phyloP scores from a whole-genome alignment of 805 yeast species.

The Candida piceae region DNA sequence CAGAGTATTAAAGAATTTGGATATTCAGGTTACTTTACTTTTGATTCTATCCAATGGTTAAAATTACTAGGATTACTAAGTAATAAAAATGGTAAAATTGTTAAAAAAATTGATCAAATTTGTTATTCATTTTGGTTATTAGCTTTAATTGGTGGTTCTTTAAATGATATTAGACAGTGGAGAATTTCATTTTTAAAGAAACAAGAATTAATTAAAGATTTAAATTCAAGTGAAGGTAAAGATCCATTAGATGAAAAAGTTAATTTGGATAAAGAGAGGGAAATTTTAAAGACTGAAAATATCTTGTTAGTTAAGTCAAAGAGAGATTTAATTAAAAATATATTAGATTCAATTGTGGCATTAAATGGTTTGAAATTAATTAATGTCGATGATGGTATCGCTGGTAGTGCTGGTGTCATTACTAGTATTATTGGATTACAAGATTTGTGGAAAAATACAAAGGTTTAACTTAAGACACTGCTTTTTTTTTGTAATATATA shows the following conservation, averaged over 20 bases:
- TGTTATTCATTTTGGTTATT: slow-evolving; percentile 74
- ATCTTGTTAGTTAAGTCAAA: slow-evolving; percentile 38
- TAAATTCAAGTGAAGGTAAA: slow-evolving; percentile 23
- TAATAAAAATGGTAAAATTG: slow-evolving; percentile 22
- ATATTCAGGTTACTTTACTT: slow-evolving; percentile 55
- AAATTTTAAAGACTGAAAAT: slow-evolving; percentile 35
- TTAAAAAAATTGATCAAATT: slow-evolving; percentile 46
- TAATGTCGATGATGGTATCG: slow-evolving; percentile 66
- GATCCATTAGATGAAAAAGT: slow-evolving; percentile 28
- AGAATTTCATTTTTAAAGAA: slow-evolving; percentile 35
- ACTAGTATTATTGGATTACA: slow-evolving; percentile 76
- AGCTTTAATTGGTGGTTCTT: slow-evolving; percentile 59
- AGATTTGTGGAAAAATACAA: slow-evolving; percentile 59
- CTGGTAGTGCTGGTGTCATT: slow-evolving; percentile 79
- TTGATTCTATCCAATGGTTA: slow-evolving; percentile 62
- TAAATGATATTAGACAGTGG: slow-evolving; percentile 52
- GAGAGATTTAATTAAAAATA: slow-evolving; percentile 70
- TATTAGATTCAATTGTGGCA: slow-evolving; percentile 71
- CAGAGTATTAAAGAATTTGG: slow-evolving; percentile 54
- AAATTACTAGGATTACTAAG: slow-evolving; percentile 53
- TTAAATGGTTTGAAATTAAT: slow-evolving; percentile 58
- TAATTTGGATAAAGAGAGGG: slow-evolving; percentile 24
- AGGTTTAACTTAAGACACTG: slow-evolving; percentile 7
- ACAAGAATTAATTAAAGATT: slow-evolving; percentile 23
- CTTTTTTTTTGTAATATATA: no score